Base-by-base conservation (phyloP, 2,329 filamentous ascomycete species). In the Chaetomium strumarium region DNA sequence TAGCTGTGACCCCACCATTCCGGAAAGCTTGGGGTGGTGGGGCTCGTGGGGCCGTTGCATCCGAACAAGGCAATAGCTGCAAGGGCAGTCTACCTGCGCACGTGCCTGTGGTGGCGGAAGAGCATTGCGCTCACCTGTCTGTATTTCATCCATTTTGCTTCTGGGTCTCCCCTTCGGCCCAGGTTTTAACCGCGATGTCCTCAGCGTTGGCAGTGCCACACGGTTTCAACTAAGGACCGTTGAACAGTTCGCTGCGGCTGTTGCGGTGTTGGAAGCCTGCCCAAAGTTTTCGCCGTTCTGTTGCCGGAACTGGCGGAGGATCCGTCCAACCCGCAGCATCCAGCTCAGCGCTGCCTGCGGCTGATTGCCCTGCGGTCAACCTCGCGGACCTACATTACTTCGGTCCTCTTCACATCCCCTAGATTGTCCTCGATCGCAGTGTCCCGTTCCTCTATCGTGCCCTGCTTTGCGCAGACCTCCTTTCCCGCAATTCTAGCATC, bases 341-440 rank as follows among this genome's bases (percentile, higher is more conserved):
- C 43, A 44, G 49, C 42, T 53, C 55, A 51, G 31, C 40, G 41
- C 34, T 20, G 42, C 37, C 41, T 34, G 40, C 41, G 46, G 41
- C 41, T 48, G 51, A 46, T 46, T 46, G 52, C 52, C 52, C 51
- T 57, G 49, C 50, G 24, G 43, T 51, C 55, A 53, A 53, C 51
- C 54, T 38, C 24, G 29, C 16, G 16, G 11, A 40, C 44, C 19
- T 24, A 14, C 37, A 14, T 30, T 17, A 46, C 40, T 24, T 5
- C 29, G 16, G 11, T 33, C 34, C 33, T 43, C 40, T 34, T 34
- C 20, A 33, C n/a, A 9, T 3, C 14, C 24, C n/a, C 17, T 29
- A n/a, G 12, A 12, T 29, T 5, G n/a, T 16, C 11, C 17, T 37
- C 33, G 10, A 12, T n/a, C 40, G 4, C 24, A 24, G 24, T 24